Evolutionary conservation across 2,329 filamentous ascomycete genomes (phyloP).

Genomic region (Westerdykella aurantiaca): DNA sequence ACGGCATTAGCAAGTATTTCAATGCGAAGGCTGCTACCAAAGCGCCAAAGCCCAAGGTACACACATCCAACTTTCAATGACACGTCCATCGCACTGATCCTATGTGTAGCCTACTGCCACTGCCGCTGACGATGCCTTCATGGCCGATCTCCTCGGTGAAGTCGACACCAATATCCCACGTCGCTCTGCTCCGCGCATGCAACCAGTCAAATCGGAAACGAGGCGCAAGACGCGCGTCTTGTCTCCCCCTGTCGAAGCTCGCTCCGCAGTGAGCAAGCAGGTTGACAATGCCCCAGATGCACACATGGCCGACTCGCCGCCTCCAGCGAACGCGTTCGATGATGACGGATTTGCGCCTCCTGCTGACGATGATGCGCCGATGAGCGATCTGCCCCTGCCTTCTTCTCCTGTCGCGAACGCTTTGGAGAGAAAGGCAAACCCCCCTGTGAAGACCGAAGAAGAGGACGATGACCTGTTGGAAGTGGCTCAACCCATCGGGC

Average conservation of each 20-base stretch:
- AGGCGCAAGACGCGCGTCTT: constrained; percentile 73
- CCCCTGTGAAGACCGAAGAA: constrained; percentile 54
- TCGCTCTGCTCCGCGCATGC: constrained; percentile 47
- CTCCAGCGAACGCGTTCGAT: constrained; percentile 39
- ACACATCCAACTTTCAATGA: constrained; percentile 11
- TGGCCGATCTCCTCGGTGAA: constrained; percentile 77
- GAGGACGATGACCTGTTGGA: constrained; percentile 80
- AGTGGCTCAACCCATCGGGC: constrained; percentile 67
- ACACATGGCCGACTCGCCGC: constrained; percentile 41
- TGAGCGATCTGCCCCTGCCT: constrained; percentile 71
- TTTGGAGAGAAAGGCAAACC: constrained; percentile 61
- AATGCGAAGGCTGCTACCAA: constrained; percentile 61
- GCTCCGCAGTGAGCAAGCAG: constrained; percentile 19
- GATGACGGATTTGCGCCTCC: constrained; percentile 53
- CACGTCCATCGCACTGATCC: constrained; percentile 15
- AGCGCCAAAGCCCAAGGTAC: constrained; percentile 75
- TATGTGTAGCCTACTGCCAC: constrained; percentile 61
- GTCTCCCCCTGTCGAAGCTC: constrained; percentile 62
- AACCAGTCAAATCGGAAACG: constrained; percentile 65
- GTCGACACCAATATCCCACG: constrained; percentile 72
- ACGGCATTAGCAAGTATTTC: constrained; percentile 93
- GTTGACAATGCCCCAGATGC: constrained; percentile 35
- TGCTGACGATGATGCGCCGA: constrained; percentile 63
- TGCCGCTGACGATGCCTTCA: constrained; percentile 82
- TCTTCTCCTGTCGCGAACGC: constrained; percentile 83